Evolutionary conservation across 2,329 filamentous ascomycete species (phyloP).

Genomic region (Fusarium anguioides): DNA sequence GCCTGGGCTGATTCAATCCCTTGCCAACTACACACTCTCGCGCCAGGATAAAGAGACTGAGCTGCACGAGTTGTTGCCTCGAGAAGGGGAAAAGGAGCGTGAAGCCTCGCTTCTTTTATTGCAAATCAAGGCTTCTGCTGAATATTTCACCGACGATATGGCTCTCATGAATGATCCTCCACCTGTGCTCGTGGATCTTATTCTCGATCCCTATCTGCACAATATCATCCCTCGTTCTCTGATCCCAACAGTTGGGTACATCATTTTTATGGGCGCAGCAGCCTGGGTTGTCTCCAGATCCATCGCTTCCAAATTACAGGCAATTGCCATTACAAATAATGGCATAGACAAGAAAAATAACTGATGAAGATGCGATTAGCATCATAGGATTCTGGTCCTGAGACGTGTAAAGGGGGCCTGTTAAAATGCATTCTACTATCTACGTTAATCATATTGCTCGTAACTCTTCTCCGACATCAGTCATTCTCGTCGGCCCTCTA

Average conservation of each 20-base stretch:
- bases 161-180: slow-evolving; percentile 80
- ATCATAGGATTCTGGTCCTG: slow-evolving; percentile 26
- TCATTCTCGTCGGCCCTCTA: slow-evolving; percentile 30
- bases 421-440: slow-evolving; percentile 47
- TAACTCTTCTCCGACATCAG: slow-evolving; percentile 33
- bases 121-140: slow-evolving; percentile 79
- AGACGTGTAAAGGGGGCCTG: slow-evolving; percentile 25
- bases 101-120: slow-evolving; percentile 74
- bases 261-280: slow-evolving; percentile 68
- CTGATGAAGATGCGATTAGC: slow-evolving; percentile 26
- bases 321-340: slow-evolving; percentile 42
- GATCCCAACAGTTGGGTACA: slow-evolving; percentile 75
- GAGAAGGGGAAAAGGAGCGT: slow-evolving; percentile 30
- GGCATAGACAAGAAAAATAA: slow-evolving; percentile 54
- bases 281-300: slow-evolving; percentile 58
- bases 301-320: slow-evolving; percentile 44
- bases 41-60: slow-evolving; percentile 52
- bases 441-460: slow-evolving; percentile 43
- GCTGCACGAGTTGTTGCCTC: slow-evolving; percentile 2
- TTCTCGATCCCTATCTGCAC: slow-evolving; percentile 86
- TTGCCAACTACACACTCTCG: slow-evolving; percentile 70
- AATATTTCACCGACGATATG: slow-evolving; percentile 82
- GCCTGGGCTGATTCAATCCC: slow-evolving; percentile 71
- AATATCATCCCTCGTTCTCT: slow-evolving; percentile 85
- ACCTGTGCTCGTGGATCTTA: slow-evolving; percentile 80